phyloP scores from a whole-genome alignment of 331 rosid genomes.

The Malus hybrid region DNA sequence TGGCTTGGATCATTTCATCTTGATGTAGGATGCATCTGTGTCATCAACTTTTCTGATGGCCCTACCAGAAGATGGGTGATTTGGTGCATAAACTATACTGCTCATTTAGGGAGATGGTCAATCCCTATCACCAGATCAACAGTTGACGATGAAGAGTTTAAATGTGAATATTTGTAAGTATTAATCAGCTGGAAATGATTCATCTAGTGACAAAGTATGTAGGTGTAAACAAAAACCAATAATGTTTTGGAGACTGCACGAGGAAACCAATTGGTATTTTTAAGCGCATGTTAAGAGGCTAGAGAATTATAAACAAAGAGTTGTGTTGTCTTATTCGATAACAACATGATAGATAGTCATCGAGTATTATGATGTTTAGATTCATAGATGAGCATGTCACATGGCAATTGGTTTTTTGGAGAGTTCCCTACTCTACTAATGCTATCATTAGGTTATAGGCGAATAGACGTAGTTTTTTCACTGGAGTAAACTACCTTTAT shows the following conservation, averaged over 20 bases:
- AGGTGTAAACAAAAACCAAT: not conserved
- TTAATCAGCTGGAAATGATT: not conserved
- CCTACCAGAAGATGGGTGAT: constrained; percentile 46
- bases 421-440: too few relatives aligned
- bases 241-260: not conserved
- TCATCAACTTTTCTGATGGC: constrained; percentile 86
- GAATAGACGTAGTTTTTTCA: too few relatives aligned
- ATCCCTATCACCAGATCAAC: constrained; percentile 76
- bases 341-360: too few relatives aligned
- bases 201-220: not conserved
- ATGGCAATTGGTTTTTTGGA: too few relatives aligned
- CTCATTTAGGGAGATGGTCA: constrained; percentile 95
- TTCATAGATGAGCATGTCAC: too few relatives aligned
- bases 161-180: not conserved
- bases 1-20: constrained; percentile 93
- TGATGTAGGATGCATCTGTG: constrained; percentile 70
- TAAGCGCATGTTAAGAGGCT: too few relatives aligned
- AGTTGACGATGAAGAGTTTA: constrained; percentile 45
- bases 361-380: too few relatives aligned
- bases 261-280: too few relatives aligned
- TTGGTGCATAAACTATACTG: constrained; percentile 83
- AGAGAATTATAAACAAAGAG: too few relatives aligned
- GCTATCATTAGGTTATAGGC: too few relatives aligned
- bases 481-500: too few relatives aligned
- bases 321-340: too few relatives aligned